Percentiles rank a stretch among this genome's conserved stretches.
These are phyloP conservation scores for Mycosarcoma maydis DNA, from an alignment of 1,284 basidiomycete species.

Conservation along the genomic window DNA sequence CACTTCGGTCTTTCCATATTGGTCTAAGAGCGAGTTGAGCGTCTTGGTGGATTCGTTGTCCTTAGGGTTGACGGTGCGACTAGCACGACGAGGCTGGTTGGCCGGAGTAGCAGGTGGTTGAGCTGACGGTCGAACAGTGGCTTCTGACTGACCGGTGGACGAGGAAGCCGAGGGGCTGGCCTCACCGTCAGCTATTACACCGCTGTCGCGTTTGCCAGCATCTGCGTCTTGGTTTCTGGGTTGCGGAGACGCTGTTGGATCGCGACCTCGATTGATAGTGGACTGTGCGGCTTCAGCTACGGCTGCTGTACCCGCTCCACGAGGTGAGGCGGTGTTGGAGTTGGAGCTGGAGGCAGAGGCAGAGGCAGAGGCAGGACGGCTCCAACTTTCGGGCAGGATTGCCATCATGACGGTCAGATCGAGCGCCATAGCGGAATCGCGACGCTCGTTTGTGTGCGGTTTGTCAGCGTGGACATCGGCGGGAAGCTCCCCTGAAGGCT, in stretches of 20 bases:
- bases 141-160: conserved; percentile 40
- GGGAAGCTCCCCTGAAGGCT: conserved; percentile 4
- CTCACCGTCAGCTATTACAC: conserved; percentile 19
- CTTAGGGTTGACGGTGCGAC: conserved; percentile 25
- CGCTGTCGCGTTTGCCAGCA: conserved; percentile 1
- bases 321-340: conserved; percentile 1
- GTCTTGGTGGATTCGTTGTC: conserved; percentile 49
- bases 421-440: conserved; percentile 56
- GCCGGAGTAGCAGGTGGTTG: conserved; percentile 25
- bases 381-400: conserved; percentile 46
- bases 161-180: conserved; percentile 38
- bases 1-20: conserved; percentile 54
- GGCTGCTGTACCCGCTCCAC: conserved; percentile 36
- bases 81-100: conserved; percentile 31
- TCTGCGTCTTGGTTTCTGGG: conserved; percentile 9
- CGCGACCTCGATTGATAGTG: conserved; percentile 39
- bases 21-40: conserved; percentile 60
- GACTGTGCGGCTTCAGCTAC: conserved; percentile 51
- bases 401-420: conserved; percentile 59
- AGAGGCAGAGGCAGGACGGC: conserved; percentile 3
- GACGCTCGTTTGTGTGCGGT: conserved; percentile 16
- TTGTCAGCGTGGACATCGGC: neutral
- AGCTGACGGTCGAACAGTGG: conserved; percentile 34
- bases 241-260: conserved; percentile 13
- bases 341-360: conserved; percentile 1